These are phyloP conservation scores for Chrysoporthe austroafricana DNA, from an alignment of 2,329 filamentous ascomycete genomes.

Conservation along the genomic window DNA sequence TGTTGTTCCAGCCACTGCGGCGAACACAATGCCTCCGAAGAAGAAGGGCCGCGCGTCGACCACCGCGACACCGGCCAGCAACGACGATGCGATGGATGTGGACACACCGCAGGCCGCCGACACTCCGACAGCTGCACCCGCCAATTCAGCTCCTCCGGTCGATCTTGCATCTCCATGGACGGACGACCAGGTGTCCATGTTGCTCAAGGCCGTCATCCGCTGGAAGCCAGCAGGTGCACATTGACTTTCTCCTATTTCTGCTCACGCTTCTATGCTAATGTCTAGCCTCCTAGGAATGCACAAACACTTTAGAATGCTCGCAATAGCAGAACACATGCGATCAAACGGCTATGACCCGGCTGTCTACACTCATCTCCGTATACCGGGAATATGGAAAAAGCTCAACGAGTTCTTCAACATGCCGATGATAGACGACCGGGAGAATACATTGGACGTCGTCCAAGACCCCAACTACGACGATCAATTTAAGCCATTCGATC, in stretches of 20 bases:
- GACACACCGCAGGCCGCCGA: slow-evolving; percentile 61
- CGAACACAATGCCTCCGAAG: slow-evolving; percentile 59
- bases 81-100: slow-evolving; percentile 65
- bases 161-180: slow-evolving; percentile 79
- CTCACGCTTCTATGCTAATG: slow-evolving; percentile 16
- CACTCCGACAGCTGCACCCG: slow-evolving; percentile 47
- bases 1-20: slow-evolving; percentile 7
- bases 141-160: slow-evolving; percentile 43
- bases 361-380: slow-evolving; percentile 76
- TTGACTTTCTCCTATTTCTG: not conserved
- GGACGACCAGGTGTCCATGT: slow-evolving; percentile 88
- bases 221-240: slow-evolving; percentile 89
- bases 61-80: slow-evolving; percentile 49
- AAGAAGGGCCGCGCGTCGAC: slow-evolving; percentile 64
- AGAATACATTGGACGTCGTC: slow-evolving; percentile 60
- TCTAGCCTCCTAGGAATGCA: slow-evolving; percentile 69
- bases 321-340: slow-evolving; percentile 78
- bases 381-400: slow-evolving; percentile 91
- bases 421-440: slow-evolving; percentile 82
- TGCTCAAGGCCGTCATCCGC: slow-evolving; percentile 89
- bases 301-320: slow-evolving; percentile 90
- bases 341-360: slow-evolving; percentile 79
- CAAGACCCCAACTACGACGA: slow-evolving; percentile 62
- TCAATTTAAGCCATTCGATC: slow-evolving; percentile 67
- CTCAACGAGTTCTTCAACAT: slow-evolving; percentile 83